phyloP scores from a whole-genome alignment of 805 yeast genomes.

The Pichia eremophila region DNA sequence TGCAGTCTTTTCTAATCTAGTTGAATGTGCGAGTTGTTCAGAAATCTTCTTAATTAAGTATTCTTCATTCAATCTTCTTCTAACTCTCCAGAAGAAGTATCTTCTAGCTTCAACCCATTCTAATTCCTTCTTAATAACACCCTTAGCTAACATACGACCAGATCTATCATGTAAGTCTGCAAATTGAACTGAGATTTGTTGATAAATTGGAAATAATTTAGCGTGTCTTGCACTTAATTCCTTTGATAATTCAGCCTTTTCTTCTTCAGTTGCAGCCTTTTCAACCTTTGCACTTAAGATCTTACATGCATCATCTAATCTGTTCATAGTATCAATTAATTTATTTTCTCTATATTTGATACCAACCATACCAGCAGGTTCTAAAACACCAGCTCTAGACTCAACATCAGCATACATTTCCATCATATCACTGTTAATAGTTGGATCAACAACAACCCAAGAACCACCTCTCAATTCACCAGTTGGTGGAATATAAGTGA shows the following conservation, averaged over 20 bases:
- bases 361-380: constrained; percentile 99
- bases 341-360: constrained; percentile 94
- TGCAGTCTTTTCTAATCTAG: constrained; percentile 74
- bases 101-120: constrained; percentile 87
- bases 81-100: constrained; percentile 96
- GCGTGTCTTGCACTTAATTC: constrained; percentile 73
- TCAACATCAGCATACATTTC: constrained; percentile 98
- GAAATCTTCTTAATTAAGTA: constrained; percentile 69
- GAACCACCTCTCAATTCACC: constrained; percentile 99
- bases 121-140: constrained; percentile 74
- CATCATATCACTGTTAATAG: constrained; percentile 94
- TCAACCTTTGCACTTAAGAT: constrained; percentile 54
- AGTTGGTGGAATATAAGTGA: constrained; percentile 94
- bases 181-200: constrained; percentile 88
- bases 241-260: constrained; percentile 53
- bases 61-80: constrained; percentile 92
- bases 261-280: constrained; percentile 47
- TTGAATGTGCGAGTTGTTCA: constrained; percentile 47
- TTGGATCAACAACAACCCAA: constrained; percentile 99
- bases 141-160: constrained; percentile 95
- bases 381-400: constrained; percentile 94
- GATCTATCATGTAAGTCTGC: constrained; percentile 98
- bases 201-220: constrained; percentile 74
- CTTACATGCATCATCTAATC: constrained; percentile 73
- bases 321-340: constrained; percentile 79